phyloP scores from a whole-genome alignment of 2,329 filamentous ascomycete species.

The Aspergillus texensis region DNA sequence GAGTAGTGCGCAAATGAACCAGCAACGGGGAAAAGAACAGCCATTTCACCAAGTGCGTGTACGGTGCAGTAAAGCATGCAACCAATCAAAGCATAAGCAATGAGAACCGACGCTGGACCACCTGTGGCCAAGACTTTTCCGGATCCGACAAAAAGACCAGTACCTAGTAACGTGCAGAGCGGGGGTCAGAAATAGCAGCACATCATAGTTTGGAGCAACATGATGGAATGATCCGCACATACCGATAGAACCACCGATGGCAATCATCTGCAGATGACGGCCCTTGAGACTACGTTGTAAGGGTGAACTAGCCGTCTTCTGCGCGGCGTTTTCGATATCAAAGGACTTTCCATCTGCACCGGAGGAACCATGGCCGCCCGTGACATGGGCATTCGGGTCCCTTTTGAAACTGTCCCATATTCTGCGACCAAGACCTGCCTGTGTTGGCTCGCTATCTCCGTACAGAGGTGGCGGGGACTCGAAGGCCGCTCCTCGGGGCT shows the following conservation, averaged over 20 bases:
- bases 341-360: slow-evolving; percentile 59
- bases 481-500: slow-evolving; percentile 19
- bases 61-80: slow-evolving; percentile 90
- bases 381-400: slow-evolving; percentile 46
- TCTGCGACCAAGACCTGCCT: slow-evolving; percentile 28
- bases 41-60: slow-evolving; percentile 88
- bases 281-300: slow-evolving; percentile 78
- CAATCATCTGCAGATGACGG: slow-evolving; percentile 95
- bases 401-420: slow-evolving; percentile 48
- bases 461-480: slow-evolving; percentile 33
- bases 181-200: neutral
- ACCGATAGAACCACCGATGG: slow-evolving; percentile 90
- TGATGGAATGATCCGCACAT: slow-evolving; percentile 22
- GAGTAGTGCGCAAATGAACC: slow-evolving; percentile 92
- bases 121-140: slow-evolving; percentile 70
- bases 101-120: slow-evolving; percentile 75
- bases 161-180: slow-evolving; percentile 52
- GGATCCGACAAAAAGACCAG: slow-evolving; percentile 84
- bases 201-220: neutral
- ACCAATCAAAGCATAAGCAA: slow-evolving; percentile 79
- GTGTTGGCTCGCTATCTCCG: slow-evolving; percentile 32
- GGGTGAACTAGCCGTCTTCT: slow-evolving; percentile 70
- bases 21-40: slow-evolving; percentile 85
- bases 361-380: slow-evolving; percentile 31
- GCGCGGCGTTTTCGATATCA: slow-evolving; percentile 64